These are phyloP conservation scores for Lasiosphaeriaceae sp. DNA, from an alignment of 495 filamentous ascomycete genomes.

Conservation along the genomic window DNA sequence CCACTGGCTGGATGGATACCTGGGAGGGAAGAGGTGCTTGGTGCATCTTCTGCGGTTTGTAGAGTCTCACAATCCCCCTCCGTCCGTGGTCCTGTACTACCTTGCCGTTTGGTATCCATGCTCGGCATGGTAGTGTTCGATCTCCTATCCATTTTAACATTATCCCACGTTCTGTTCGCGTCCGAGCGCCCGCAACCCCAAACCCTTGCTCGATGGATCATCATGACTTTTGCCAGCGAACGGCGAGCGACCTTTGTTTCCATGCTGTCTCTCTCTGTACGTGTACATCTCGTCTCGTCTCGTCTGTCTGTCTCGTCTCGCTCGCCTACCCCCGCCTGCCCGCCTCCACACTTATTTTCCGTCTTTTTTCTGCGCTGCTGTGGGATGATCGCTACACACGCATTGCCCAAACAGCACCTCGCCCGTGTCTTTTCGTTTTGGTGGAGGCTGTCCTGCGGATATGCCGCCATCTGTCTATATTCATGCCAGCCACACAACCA, in stretches of 20 bases:
- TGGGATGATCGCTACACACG: not conserved
- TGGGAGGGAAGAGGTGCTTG: not conserved
- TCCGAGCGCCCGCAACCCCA: not conserved
- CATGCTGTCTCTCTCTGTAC: not conserved
- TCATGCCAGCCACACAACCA: not conserved
- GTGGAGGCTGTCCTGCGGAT: too few relatives aligned
- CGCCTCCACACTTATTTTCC: too few relatives aligned
- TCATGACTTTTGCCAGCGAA: too few relatives aligned
- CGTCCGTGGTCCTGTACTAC: slow-evolving; percentile 13
- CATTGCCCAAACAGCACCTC: not conserved
- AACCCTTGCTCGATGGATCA: not conserved
- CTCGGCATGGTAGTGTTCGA: not conserved
- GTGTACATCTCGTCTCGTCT: not conserved
- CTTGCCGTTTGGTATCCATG: slow-evolving; percentile 16
- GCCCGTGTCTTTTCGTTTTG: not conserved
- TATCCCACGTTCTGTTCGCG: not conserved
- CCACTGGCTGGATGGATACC: too few relatives aligned
- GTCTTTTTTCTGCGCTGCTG: too few relatives aligned
- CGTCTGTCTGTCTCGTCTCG: not conserved
- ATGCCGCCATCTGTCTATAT: too few relatives aligned
- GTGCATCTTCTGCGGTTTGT: slow-evolving; percentile 9
- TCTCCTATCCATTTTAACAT: not conserved
- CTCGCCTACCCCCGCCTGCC: slow-evolving; percentile 2
- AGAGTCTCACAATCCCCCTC: slow-evolving; percentile 16
- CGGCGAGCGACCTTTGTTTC: slow-evolving; percentile 5